Conservation (phyloP, 352 stramenopile genomes). For the Pythium inflatum region DNA sequence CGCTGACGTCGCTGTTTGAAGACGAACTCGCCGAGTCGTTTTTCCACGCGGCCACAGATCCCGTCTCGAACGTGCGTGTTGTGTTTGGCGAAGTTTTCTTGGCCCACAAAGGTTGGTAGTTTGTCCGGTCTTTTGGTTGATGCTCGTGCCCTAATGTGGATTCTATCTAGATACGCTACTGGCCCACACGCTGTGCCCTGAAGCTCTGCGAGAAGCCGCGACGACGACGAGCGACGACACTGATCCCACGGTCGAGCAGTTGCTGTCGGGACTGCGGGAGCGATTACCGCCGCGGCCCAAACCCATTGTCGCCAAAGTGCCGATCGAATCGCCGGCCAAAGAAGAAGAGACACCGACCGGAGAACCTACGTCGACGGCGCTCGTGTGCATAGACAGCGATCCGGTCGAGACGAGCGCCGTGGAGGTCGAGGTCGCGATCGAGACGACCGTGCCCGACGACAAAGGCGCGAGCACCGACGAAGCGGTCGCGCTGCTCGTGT, state of each 20-base stretch:
- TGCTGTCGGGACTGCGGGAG: conserved; percentile 12
- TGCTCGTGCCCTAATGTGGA: background rate
- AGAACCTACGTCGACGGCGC: conserved; percentile 5
- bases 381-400: conserved; percentile 11
- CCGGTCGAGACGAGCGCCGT: conserved; percentile 13
- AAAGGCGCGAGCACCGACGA: background rate
- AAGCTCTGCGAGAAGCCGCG: conserved; percentile 9
- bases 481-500: background rate
- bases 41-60: conserved; percentile 62
- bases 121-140: too few relatives aligned
- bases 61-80: conserved; percentile 75
- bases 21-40: conserved; percentile 51
- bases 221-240: background rate
- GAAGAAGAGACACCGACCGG: conserved; percentile 4
- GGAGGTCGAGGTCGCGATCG: conserved; percentile 10
- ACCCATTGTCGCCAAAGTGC: background rate
- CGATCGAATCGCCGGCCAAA: background rate
- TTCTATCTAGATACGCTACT: conserved; percentile 17
- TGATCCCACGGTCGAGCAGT: conserved; percentile 6
- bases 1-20: conserved; percentile 50
- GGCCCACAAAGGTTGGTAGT: conserved; percentile 44
- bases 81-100: conserved; percentile 59
- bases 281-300: conserved; percentile 21
- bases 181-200: conserved; percentile 3
- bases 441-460: background rate